These are phyloP conservation scores for Byssoonygena ceratinophila DNA, from an alignment of 2,329 filamentous ascomycete genomes.

Conservation along the genomic window DNA sequence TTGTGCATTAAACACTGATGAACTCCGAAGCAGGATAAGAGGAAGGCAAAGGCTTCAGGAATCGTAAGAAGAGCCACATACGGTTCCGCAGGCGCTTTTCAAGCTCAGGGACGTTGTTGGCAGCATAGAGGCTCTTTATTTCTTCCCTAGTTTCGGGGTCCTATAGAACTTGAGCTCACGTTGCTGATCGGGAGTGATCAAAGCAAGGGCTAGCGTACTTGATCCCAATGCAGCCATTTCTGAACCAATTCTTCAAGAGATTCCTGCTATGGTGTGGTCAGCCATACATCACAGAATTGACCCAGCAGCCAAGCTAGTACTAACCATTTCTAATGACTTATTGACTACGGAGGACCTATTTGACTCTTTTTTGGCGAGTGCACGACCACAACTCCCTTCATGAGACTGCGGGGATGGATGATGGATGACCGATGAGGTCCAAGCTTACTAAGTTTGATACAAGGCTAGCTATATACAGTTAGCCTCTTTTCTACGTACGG, in stretches of 20 bases:
- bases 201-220: conserved; percentile 24
- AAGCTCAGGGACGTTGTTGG: conserved; percentile 40
- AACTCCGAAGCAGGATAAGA: not conserved
- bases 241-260: conserved; percentile 36
- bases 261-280: conserved; percentile 20
- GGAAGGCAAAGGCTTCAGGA: not conserved
- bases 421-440: no score
- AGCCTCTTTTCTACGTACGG: no score
- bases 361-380: no score
- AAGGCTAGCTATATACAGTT: no score
- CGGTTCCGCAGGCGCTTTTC: conserved; percentile 44
- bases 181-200: not conserved
- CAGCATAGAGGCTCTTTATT: conserved; percentile 42
- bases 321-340: conserved; percentile 3
- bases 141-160: conserved; percentile 45
- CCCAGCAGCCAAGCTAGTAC: no score
- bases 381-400: no score
- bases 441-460: no score
- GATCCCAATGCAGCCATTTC: conserved; percentile 50
- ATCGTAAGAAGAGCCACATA: conserved; percentile 16
- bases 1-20: not conserved
- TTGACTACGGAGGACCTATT: no score
- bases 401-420: no score
- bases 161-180: conserved; percentile 17
- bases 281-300: not conserved